These are phyloP conservation scores for Chenopodium quinoa DNA, from an alignment of 148 eudicot species.

Conservation along the genomic window DNA sequence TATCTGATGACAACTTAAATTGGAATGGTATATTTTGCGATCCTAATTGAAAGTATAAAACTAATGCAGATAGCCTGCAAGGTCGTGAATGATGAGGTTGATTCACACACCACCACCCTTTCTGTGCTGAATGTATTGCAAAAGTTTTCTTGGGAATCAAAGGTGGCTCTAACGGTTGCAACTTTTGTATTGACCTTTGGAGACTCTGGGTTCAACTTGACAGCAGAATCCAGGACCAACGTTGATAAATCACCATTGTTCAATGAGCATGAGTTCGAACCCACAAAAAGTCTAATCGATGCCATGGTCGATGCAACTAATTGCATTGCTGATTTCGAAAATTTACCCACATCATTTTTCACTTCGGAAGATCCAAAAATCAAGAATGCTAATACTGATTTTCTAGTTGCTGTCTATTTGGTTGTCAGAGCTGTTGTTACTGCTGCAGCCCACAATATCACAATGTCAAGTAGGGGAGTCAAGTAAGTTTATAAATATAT, in stretches of 20 bases:
- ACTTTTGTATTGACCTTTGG: conserved; percentile 44
- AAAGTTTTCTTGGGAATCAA: conserved; percentile 44
- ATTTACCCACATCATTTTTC: not conserved
- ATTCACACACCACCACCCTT: conserved; percentile 34
- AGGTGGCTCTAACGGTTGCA: conserved; percentile 38
- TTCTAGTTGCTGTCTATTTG: conserved; percentile 49
- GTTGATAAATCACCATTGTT: too few species aligned
- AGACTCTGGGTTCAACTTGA: conserved; percentile 43
- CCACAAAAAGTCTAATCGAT: conserved; percentile 32
- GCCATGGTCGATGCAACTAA: conserved; percentile 22
- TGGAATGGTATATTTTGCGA: too few species aligned
- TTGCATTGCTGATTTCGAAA: not conserved
- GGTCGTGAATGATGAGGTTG: conserved; percentile 28
- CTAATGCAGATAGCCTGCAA: conserved; percentile 34
- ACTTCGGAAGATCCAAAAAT: conserved; percentile 22
- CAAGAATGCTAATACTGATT: conserved; percentile 19
- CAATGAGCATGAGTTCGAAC: conserved; percentile 31
- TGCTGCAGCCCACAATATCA: conserved; percentile 27
- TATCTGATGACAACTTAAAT: too few species aligned
- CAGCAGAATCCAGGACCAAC: not conserved
- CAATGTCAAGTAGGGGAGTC: conserved; percentile 12
- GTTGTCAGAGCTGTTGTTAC: conserved; percentile 30
- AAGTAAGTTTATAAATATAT: conserved; percentile 25
- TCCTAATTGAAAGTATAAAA: not conserved
- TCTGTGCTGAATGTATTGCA: conserved; percentile 29